Evolutionary conservation across 2,329 filamentous ascomycete genomes (phyloP), one percentile per base, ranked within the genome.

Genomic region (Diaporthe velutina): DNA sequence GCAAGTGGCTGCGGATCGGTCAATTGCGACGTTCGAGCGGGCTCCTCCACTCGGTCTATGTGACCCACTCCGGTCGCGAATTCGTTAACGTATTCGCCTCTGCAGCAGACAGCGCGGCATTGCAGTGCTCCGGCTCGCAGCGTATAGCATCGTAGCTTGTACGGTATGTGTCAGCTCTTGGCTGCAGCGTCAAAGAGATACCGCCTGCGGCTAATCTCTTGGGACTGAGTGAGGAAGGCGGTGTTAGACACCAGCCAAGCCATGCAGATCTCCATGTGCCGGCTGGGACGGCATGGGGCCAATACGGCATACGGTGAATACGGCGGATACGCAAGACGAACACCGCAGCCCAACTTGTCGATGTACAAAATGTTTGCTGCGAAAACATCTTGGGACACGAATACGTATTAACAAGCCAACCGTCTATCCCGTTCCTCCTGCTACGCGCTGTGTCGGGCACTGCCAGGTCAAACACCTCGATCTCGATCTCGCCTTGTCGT

Each of bases 11-110:
- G 64, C 64, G 64, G 48, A 54, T 54, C 64, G 64, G 45, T 68
- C n/a, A 40, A 68, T 28, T 68, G 64, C 48, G 48, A 68, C 64
- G 30, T 52, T 68, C 48, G 35, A 22, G 33, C 64, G 48, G 45
- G 48, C 48, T 54, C 64, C 64, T 54, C 64, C 64, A 54, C 48
- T 68, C 48, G 48, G 48, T 25, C 7, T 40, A 40, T 28, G 48
- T 54, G 64, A 54, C 48, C 45, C 64, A 40, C 64, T 28, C 33
- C 35, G 64, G 64, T 54, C 64, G 48, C 64, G 48, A 68, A 40
- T 52, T 68, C 64, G 48, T 68, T 40, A 54, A 68, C 64, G 64
- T 54, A 68, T 68, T 68, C 64, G 48, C 45, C 64, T 54, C 48
- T 68, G 33, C 48, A 40, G 45, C 64, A 54, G 48, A 3, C 60